A percentile compares a stretch with the other conserved stretches of the same genome.
These are phyloP conservation scores for Nakazawaea molendinolei DNA, from an alignment of 805 yeast species.

Conservation along the genomic window DNA sequence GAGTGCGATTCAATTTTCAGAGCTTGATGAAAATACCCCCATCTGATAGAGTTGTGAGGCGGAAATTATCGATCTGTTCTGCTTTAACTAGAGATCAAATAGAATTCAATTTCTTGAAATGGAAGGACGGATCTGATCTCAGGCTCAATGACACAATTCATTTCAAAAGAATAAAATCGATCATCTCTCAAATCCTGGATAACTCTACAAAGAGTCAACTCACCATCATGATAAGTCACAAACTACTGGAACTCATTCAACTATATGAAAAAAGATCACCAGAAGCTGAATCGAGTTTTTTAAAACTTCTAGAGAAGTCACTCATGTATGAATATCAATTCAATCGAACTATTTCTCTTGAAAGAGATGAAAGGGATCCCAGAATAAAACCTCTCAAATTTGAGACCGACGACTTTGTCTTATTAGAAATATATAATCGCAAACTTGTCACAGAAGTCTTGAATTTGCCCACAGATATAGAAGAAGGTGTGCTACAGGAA, in stretches of 20 bases:
- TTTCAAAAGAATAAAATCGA: neutral
- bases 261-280: neutral
- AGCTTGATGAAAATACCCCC: slow-evolving; percentile 1
- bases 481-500: too few species aligned
- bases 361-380: too few species aligned
- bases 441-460: too few species aligned
- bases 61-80: neutral
- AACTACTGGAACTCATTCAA: neutral
- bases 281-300: neutral
- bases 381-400: too few species aligned
- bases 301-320: neutral
- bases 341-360: too few species aligned
- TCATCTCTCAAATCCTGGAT: neutral
- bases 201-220: slow-evolving; percentile 2
- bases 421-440: too few species aligned
- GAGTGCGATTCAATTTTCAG: slow-evolving; percentile 2
- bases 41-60: neutral
- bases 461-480: too few species aligned
- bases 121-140: neutral
- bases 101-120: neutral
- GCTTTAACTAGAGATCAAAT: neutral
- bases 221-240: neutral
- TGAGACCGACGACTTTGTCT: too few species aligned
- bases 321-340: slow-evolving; percentile 4
- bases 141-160: neutral